phyloP scores from a whole-genome alignment of 495 filamentous ascomycete species.

The Amphirosellinia nigrospora region DNA sequence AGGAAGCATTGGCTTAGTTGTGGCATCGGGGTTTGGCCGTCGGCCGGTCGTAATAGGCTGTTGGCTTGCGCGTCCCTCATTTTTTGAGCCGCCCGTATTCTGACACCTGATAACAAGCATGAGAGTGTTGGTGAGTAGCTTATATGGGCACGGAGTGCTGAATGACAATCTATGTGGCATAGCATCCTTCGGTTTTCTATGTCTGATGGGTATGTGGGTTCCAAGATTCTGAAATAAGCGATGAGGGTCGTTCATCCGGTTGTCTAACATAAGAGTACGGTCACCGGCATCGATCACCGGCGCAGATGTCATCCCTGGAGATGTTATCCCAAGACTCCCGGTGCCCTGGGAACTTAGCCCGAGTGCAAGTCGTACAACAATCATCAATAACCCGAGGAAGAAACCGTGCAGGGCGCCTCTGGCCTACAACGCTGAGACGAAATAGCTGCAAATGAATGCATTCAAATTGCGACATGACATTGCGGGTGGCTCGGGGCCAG shows the following conservation, averaged over 20 bases:
- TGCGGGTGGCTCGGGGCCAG: neutral
- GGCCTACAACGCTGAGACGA: neutral
- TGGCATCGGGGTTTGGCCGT: neutral
- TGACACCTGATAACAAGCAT: neutral
- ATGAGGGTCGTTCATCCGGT: neutral
- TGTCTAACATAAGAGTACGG: neutral
- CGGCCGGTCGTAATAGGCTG: neutral
- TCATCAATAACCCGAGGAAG: neutral
- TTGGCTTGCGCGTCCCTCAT: neutral
- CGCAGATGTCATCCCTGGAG: neutral
- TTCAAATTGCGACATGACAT: slow-evolving; percentile 1
- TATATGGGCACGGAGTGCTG: neutral
- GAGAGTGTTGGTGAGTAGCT: neutral
- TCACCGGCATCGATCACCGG: neutral
- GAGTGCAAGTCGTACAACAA: neutral
- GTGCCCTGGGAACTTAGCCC: neutral
- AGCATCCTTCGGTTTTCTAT: neutral
- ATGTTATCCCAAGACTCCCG: neutral
- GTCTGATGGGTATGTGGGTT: slow-evolving; percentile 4
- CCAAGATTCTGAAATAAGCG: neutral
- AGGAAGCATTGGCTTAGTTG: neutral
- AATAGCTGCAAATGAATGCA: neutral
- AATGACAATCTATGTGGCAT: neutral
- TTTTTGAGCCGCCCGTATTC: neutral
- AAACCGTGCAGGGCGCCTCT: neutral